A percentile compares a stretch with the other conserved stretches of the same genome.
Conservation (phyloP, 805 yeast species). For the Lachancea fermentati region DNA sequence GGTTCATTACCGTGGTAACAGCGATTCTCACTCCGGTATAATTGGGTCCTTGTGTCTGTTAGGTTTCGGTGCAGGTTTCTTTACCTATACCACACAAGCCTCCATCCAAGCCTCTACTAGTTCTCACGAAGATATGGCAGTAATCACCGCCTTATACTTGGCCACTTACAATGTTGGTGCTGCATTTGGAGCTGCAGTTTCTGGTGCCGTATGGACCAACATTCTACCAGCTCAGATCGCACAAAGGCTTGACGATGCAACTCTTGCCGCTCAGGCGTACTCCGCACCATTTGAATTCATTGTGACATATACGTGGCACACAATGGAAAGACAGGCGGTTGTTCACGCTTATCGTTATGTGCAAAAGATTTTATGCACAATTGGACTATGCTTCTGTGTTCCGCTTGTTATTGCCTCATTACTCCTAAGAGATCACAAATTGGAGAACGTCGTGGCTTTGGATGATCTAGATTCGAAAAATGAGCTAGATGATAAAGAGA, state of each 20-base stretch:
- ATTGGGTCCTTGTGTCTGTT: slow-evolving; percentile 59
- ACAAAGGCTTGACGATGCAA: slow-evolving; percentile 31
- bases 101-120: slow-evolving; percentile 52
- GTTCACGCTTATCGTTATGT: slow-evolving; percentile 50
- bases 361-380: slow-evolving; percentile 50
- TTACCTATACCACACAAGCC: slow-evolving; percentile 59
- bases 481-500: background rate
- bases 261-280: slow-evolving; percentile 39
- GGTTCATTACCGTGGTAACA: slow-evolving; percentile 48
- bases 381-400: slow-evolving; percentile 49
- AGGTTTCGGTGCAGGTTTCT: slow-evolving; percentile 72
- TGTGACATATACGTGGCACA: slow-evolving; percentile 47
- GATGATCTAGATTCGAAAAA: slow-evolving; percentile 1
- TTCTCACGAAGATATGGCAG: slow-evolving; percentile 58
- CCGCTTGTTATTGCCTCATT: slow-evolving; percentile 45
- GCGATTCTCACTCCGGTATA: slow-evolving; percentile 46
- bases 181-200: slow-evolving; percentile 56
- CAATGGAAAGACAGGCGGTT: slow-evolving; percentile 49
- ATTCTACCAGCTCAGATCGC: slow-evolving; percentile 40
- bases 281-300: slow-evolving; percentile 47
- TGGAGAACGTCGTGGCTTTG: slow-evolving; percentile 21
- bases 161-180: slow-evolving; percentile 57
- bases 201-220: slow-evolving; percentile 72
- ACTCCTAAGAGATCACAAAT: slow-evolving; percentile 48
- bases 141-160: slow-evolving; percentile 50